Base-by-base conservation (phyloP, 2,329 filamentous ascomycete species). In the Pyrenophora graminea region DNA sequence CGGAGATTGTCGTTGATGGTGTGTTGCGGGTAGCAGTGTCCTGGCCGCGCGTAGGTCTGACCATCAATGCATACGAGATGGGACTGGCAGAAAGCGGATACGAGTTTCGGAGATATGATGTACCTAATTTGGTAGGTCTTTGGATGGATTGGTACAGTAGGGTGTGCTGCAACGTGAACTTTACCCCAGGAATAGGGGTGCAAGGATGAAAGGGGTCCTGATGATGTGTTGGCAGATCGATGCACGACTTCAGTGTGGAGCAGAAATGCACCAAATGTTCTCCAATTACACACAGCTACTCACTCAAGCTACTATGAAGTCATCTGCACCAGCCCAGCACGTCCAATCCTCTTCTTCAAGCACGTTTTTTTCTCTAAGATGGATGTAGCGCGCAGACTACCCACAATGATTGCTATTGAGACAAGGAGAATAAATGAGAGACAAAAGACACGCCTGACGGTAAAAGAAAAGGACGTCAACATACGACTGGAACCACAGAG, bases 271-370 rank as follows among this genome's bases (percentile, higher is more conserved):
- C 55, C 48, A 45, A 59, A 56, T 40, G 51, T 61, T 66, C 66
- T 67, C 61, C 64, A 63, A 67, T 69, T 67, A 67, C 58, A 47
- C 38, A 58, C 55, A 63, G 56, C 55, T 62, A 63, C 51, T 53
- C 48, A 55, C 55, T 56, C 51, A 58, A 53, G 46, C 48, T 53
- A 59, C 51, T 54, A 57, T 48, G 50, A 48, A 58, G 61, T 62
- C 67, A 62, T 58, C 61, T 58, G 61, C 64, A 53, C 68, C 64
- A 63, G 61, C 61, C 58, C 62, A 59, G 58, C 58, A 59, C 56
- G 56, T 58, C 60, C 59, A 30, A 32, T 39, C 39, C 45, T 34
- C 38, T 19, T 40, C 39, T 47, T 47, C 44, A 31, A 30, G 38
- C 19, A 47, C 27, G 19, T 21, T 43, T 33, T 46, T 58, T 57